Evolutionary conservation across 1,284 basidiomycete genomes (phyloP).

Genomic region (Ganoderma lucidum): DNA sequence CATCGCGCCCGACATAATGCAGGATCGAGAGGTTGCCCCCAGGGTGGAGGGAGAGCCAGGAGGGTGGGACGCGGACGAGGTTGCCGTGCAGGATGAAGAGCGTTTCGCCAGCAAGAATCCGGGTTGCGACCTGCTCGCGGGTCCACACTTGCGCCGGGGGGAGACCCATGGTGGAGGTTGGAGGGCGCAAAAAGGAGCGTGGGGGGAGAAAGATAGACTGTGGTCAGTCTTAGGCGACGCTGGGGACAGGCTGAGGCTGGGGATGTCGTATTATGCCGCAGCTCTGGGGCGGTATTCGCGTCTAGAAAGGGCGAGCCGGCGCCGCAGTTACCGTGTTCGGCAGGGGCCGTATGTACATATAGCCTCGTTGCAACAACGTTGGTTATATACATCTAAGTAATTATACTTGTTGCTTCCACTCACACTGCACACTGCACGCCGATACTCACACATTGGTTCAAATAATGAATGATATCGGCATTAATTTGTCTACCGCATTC

Average conservation of each 20-base stretch:
- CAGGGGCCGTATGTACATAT: too few species aligned
- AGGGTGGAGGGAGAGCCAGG: constrained; percentile 90
- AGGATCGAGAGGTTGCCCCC: constrained; percentile 91
- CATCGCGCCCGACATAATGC: constrained; percentile 97
- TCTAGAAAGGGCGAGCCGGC: constrained; percentile 17
- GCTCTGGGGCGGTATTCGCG: constrained; percentile 3
- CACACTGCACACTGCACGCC: too few species aligned
- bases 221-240: not conserved
- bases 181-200: constrained; percentile 2
- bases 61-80: constrained; percentile 84
- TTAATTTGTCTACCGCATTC: not conserved
- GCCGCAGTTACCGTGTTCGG: too few species aligned
- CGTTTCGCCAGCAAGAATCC: constrained; percentile 80
- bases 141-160: constrained; percentile 49
- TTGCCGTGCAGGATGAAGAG: constrained; percentile 83
- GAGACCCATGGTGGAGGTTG: constrained; percentile 37
- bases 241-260: not conserved
- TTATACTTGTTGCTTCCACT: too few species aligned
- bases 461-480: too few species aligned
- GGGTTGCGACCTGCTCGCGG: constrained; percentile 66
- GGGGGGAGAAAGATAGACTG: constrained; percentile 1
- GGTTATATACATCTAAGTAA: too few species aligned
- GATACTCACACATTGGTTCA: too few species aligned
- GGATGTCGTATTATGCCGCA: constrained; percentile 1
- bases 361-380: not conserved